These are phyloP conservation scores for Plectosphaerella plurivora DNA, from an alignment of 2,329 filamentous ascomycete species.

Conservation along the genomic window DNA sequence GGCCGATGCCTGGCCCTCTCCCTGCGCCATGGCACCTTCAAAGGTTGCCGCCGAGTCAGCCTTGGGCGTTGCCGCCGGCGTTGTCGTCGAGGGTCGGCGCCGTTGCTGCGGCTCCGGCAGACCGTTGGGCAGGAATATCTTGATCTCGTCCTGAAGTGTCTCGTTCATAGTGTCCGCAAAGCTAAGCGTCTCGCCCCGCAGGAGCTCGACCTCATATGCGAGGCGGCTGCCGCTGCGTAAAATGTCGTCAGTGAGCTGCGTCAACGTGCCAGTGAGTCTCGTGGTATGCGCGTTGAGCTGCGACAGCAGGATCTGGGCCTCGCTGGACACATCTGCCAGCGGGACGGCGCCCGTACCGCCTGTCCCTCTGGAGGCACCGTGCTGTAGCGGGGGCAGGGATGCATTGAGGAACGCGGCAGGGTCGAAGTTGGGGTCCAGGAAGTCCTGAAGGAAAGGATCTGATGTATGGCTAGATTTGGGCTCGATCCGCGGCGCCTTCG, in stretches of 20 bases:
- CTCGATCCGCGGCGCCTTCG: constrained; percentile 21
- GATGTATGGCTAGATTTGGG: constrained; percentile 59
- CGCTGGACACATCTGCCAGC: constrained; percentile 72
- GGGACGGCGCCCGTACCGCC: constrained; percentile 36
- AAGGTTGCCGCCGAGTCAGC: constrained; percentile 1
- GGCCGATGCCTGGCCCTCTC: constrained; percentile 13
- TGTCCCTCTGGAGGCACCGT: constrained; percentile 20
- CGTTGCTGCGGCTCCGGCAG: constrained; percentile 24
- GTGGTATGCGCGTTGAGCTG: constrained; percentile 87
- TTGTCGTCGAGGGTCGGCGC: constrained; percentile 6
- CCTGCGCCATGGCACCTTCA: constrained; percentile 1
- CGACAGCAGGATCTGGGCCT: constrained; percentile 79
- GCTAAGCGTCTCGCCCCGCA: constrained; percentile 83
- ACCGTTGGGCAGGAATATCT: constrained; percentile 62
- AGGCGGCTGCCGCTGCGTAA: constrained; percentile 81
- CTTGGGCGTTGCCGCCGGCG: constrained; percentile 9
- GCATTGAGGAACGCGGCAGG: constrained; percentile 81
- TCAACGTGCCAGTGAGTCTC: constrained; percentile 74
- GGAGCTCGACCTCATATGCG: constrained; percentile 89
- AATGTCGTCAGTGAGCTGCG: constrained; percentile 91
- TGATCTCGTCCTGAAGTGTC: constrained; percentile 65
- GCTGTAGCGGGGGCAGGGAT: constrained; percentile 64
- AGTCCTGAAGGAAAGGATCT: constrained; percentile 70
- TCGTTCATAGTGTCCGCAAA: constrained; percentile 75
- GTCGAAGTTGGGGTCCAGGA: constrained; percentile 74